Evolutionary conservation across 257 asterid species (phyloP), one percentile per base, ranked within the genome.

Genomic region (Penstemon newberryi): DNA sequence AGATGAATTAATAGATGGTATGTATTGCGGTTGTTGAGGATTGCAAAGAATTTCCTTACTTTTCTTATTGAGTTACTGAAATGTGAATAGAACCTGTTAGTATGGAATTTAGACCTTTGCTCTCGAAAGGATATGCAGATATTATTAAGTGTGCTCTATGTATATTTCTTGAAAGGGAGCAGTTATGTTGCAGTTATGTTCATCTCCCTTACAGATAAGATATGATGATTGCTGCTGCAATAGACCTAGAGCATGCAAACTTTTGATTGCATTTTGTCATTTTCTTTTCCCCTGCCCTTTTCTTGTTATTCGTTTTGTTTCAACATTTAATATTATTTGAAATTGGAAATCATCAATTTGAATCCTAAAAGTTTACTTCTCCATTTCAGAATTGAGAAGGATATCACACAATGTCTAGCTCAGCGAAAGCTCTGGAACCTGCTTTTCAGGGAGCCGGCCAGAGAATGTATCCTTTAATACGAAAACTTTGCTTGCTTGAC

Each of bases 371-470:
- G 59, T 41, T 80, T 62, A 56, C 52, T 49, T 66, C 71, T 66
- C 52, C 52, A 43, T 63, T 73, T 74, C 69, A 70, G 74, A 59
- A 60, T 45, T 57, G 68, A 73, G 66, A 77, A 73, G 73, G 76
- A 53, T 69, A 70, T 72, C 44, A 10, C 73, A 77, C 56, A 69
- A 91, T 91, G 98, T 80, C 96, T 70, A 78, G 65, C 79, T 61
- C 91, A 36, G 77, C 78, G 43, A 91, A 89, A 81, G 73, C 84
- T 76, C 76, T 89, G 76, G 98, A 92, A 75, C 98, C 98, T 75
- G 98, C 96, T 78, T 92, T 89, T 73, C 98, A 92, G 80, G 92
- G 88, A 79, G 87, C 80, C 38, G 98, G 98, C 60, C 96, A 89
- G 83, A 92, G 64, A 84, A 74, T 80, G 98, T 89, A 92, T 92